Percentiles rank a stretch among this genome's conserved stretches.
Evolutionary conservation across 140 eudicot genomes (phyloP).

Genomic region (Oenanthe javanica): DNA sequence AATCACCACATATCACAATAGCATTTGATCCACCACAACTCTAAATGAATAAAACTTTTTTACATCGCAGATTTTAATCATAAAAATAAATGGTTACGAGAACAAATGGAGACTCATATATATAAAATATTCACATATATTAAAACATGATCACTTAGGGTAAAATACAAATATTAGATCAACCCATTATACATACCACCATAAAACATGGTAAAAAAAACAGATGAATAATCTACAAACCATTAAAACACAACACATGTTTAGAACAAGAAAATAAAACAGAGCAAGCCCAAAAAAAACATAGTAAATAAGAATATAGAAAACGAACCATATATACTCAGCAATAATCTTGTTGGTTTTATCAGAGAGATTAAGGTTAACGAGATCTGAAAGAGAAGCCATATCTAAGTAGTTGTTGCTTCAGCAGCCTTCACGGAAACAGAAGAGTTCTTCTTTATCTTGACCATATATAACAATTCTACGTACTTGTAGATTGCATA

Average conservation of each 20-base stretch:
- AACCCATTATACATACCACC: background rate
- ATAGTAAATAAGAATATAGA: background rate
- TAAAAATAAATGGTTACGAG: background rate
- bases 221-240: background rate
- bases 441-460: background rate
- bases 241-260: background rate
- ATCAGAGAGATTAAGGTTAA: slow-evolving; percentile 54
- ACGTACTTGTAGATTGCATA: background rate
- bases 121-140: background rate
- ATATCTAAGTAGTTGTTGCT: slow-evolving; percentile 7
- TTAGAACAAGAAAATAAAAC: background rate
- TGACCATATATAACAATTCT: background rate
- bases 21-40: background rate
- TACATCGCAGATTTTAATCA: background rate
- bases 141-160: no score
- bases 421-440: background rate
- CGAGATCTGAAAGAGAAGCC: slow-evolving; percentile 53
- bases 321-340: slow-evolving; percentile 56
- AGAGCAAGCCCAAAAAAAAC: background rate
- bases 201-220: background rate
- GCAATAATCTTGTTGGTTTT: slow-evolving; percentile 51
- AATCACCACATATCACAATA: background rate
- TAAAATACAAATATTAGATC: background rate
- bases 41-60: background rate
- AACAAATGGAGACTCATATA: no score